Base-by-base conservation (phyloP, 805 yeast species). In the Wickerhamomyces silvicola region DNA sequence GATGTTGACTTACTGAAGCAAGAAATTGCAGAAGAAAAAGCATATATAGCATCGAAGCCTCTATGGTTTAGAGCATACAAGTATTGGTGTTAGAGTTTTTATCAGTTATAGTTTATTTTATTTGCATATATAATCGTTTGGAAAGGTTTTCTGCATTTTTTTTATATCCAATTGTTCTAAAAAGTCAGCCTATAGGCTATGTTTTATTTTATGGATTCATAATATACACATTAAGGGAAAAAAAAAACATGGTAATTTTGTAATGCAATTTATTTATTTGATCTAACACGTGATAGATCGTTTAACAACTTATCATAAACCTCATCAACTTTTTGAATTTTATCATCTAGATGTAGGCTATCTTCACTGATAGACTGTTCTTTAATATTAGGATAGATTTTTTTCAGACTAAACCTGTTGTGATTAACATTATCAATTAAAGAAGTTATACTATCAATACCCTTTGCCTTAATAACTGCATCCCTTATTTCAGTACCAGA, bases 271-370 rank as follows among this genome's bases (percentile, higher is more conserved):
- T 27, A 45, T 33, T 55, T 64, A 41, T 72, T 76, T 2, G 79
- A 74, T 42, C 85, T 63, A 10, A 75, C 83, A 30, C 75, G 62
- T 18, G 78, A 75, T 19, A 81, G 76, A 45, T 79, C 79, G 44
- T 80, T 78, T 48, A 81, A 61, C 28, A 81, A 57, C 50, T 78
- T 78, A 41, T 81, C 90, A 46, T 81, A 81, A 4, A 75, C 81
- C 47, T 78, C 82, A 50, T 78, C 81, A n/a, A 81, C 83, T 4
- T 68, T 74, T 9, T 35, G 31, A 13, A 30, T 20, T 7, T 22
- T 17, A 18, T 41, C 37, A 22, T 30, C 32, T 32, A 14, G 22
- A 3, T n/a, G 26, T 14, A 10, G 22, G 10, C 14, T 27, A 14
- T 28, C 27, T 20, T 6, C 34, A 23, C 15, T 23, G 22, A 18